Evolutionary conservation across 139 green algal genomes (phyloP), one percentile per base, ranked within the genome.

Genomic region (Protoeuglena noctilucae): DNA sequence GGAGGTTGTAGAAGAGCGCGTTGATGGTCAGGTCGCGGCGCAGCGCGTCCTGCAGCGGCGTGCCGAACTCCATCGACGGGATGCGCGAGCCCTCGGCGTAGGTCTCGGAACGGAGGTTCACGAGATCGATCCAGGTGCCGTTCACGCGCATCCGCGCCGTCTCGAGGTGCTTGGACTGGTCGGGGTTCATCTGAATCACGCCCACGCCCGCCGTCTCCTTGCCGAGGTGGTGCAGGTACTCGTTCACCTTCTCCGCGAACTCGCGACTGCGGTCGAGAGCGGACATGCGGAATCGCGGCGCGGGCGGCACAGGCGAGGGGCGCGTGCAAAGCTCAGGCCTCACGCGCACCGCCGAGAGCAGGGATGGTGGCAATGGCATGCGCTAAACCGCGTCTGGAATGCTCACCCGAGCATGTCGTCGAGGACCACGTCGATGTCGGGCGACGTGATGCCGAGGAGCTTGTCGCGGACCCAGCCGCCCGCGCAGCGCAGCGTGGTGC

Each of bases 91-190:
- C 70, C 14, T 84, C 62, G 0, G 88, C 74, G 53, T 98, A 98
- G 24, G 74, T 86, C 62, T 98, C 90, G 4, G 65, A 80, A 5
- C 90, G 72, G 54, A 98, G 73, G 75, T 98, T 98, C 19, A 98
- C 90, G 51, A 97, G 69, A 61, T 98, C 91, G 21, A 98, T 77
- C 78, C 68, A 79, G 28, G 70, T 46, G n/a, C 61, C 67, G n/a
- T 56, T 43, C 19, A 51, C 45, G 6, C 9, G 21, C 66, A 96
- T 93, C 46, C 77, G 77, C 2, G 91, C 90, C 17, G 90, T 98
- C 66, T 98, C 91, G 59, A 98, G 67, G 65, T 98, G 90, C 78
- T 98, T 98, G 19, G 78, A 93, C 68, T 98, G 92, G 18, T 97
- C 87, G 0, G 90, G 90, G 56, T 98, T 98, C 62, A 63, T 76